A percentile compares a stretch with the other conserved stretches of the same genome.
These are phyloP conservation scores for Pleurotus tuber-regium DNA, from an alignment of 768 basidiomycete genomes.

Conservation along the genomic window DNA sequence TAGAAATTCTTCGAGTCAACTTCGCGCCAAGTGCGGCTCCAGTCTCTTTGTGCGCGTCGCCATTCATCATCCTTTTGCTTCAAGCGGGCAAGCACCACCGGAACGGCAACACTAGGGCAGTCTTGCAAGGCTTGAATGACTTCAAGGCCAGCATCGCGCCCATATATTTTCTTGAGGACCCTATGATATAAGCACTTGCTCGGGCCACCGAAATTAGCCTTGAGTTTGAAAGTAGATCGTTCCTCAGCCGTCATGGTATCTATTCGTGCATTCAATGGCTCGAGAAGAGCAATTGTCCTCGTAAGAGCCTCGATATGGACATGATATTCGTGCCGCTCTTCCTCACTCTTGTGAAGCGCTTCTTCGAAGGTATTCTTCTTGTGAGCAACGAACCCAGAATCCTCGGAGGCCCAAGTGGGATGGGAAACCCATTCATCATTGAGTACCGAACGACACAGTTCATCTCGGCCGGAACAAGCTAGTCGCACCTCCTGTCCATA, in stretches of 20 bases:
- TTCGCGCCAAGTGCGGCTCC: constrained; percentile 96
- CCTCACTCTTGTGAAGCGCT: constrained; percentile 93
- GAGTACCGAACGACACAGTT: constrained; percentile 91
- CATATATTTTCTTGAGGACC: constrained; percentile 92
- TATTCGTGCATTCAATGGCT: constrained; percentile 82
- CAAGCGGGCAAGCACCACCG: constrained; percentile 84
- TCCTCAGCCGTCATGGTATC: constrained; percentile 90
- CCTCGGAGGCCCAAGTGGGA: constrained; percentile 97
- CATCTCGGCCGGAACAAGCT: constrained; percentile 92
- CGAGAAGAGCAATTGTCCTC: constrained; percentile 88
- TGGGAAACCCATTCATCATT: constrained; percentile 99
- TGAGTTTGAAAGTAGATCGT: constrained; percentile 74
- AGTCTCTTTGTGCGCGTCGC: constrained; percentile 91
- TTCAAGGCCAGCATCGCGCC: constrained; percentile 71
- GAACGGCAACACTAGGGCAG: constrained; percentile 84
- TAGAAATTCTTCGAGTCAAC: constrained; percentile 97
- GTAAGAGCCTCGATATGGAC: constrained; percentile 90
- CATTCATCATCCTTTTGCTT: constrained; percentile 97
- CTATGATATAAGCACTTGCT: constrained; percentile 89
- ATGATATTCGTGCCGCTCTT: constrained; percentile 97
- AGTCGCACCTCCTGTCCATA: constrained; percentile 88
- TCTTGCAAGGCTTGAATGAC: constrained; percentile 88
- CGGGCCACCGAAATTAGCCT: constrained; percentile 85
- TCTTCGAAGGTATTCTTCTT: constrained; percentile 98
- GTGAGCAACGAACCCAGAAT: constrained; percentile 89